These are phyloP conservation scores for Grosmannia clavigera DNA, from an alignment of 2,329 filamentous ascomycete species.

Conservation along the genomic window DNA sequence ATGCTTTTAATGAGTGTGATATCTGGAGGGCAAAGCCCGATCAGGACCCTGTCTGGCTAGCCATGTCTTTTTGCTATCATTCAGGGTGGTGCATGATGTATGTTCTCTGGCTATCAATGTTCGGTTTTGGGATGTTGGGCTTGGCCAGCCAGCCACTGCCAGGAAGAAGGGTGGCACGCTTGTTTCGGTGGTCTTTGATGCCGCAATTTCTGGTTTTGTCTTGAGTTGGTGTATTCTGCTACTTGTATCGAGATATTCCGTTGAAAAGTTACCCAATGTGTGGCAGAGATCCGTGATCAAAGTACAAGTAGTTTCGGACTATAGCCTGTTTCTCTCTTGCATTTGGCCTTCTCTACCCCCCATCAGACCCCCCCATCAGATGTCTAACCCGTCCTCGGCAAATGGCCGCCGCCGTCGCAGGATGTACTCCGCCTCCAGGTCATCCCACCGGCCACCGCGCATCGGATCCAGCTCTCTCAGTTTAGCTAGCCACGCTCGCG, in stretches of 20 bases:
- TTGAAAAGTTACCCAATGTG: background rate
- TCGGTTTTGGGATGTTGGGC: background rate
- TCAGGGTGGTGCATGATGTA: background rate
- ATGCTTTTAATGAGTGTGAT: background rate
- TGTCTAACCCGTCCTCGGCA: background rate
- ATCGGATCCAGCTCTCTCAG: conserved; percentile 62
- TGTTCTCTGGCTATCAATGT: background rate
- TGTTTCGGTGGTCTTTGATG: background rate
- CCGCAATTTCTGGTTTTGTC: background rate
- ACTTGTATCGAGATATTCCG: background rate
- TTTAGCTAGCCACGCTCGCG: conserved; percentile 48
- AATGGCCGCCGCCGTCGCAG: conserved; percentile 2
- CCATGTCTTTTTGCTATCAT: background rate
- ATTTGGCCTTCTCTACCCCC: background rate
- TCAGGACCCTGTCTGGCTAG: background rate
- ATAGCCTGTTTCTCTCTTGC: background rate
- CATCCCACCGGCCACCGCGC: conserved; percentile 62
- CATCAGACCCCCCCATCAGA: too few species aligned
- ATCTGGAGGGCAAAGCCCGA: background rate
- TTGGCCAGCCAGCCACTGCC: background rate
- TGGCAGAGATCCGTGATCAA: background rate
- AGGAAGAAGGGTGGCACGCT: background rate
- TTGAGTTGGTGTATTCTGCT: background rate
- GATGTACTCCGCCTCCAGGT: conserved; percentile 39
- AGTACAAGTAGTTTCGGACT: background rate